Base-by-base conservation (phyloP, 768 basidiomycete species). In the Mrakia gelida region DNA sequence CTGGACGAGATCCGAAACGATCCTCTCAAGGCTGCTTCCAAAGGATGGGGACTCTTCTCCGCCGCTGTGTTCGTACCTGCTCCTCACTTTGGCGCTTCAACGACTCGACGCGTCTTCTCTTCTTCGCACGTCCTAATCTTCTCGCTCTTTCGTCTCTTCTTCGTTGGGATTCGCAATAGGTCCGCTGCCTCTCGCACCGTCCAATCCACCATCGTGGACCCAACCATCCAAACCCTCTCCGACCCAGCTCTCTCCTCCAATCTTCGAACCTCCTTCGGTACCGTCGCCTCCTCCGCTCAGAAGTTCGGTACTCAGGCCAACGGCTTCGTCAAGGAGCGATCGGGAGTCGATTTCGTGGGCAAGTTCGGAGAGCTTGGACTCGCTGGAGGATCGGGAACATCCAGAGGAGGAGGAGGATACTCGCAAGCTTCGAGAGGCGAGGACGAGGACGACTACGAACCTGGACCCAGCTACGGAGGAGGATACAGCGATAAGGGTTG, bases 1-100 rank as follows among this genome's bases (percentile, higher is more conserved):
- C 32, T 61, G n/a, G 49, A 71, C 9, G 73, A 75, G n/a, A 72
- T 71, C 28, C 65, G 78, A 1, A 65, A 63, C 30, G 78, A 79
- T 56, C 54, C 68, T 28, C 38, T 59, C 26, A 54, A 74, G 18
- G 78, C 68, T 13, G 74, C 30, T 15, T 89, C 89, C 81, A 98
- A 98, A 86, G 94, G 95, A 65, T 98, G 97, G 97, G 93, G 94
- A 34, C 85, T 98, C n/a, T 91, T 99, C 82, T 92, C 93, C 41
- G 88, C 92, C 0, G 94, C 90, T 49, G 91, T 98, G 76, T 71
- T n/a, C 21, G 75, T 67, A 28, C 21, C 43, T 9, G 1, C 45
- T 56, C 8, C 1, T 3, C 38, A 0, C n/a, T 11, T 26, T 38
- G 11, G 11, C 52, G 7, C 34, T 52, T 28, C 45, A 13, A 45